Evolutionary conservation across 2,329 filamentous ascomycete species (phyloP).

Genomic region (Neopestalotiopsis rosae): DNA sequence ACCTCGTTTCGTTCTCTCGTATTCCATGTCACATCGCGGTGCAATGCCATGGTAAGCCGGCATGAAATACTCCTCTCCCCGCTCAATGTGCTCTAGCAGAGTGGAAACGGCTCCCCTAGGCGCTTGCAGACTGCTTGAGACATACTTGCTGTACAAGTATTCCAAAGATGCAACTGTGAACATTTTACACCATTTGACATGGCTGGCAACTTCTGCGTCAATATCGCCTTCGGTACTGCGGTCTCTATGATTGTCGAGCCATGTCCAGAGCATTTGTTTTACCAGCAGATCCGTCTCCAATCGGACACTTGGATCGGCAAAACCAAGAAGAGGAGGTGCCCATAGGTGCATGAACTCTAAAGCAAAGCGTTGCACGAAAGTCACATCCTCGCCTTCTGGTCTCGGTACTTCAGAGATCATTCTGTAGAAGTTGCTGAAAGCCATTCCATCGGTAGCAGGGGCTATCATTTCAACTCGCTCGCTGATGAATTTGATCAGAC

Average conservation of each 20-base stretch:
- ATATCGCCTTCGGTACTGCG: slow-evolving; percentile 34
- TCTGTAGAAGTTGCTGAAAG: slow-evolving; percentile 52
- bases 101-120: slow-evolving; percentile 46
- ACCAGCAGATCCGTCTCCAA: slow-evolving; percentile 50
- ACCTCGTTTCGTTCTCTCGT: slow-evolving; percentile 43
- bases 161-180: slow-evolving; percentile 52
- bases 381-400: slow-evolving; percentile 33
- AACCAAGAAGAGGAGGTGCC: slow-evolving; percentile 56
- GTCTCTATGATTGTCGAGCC: slow-evolving; percentile 35
- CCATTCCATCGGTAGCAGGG: slow-evolving; percentile 49
- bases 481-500: slow-evolving; percentile 49
- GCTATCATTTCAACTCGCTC: slow-evolving; percentile 50
- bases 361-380: slow-evolving; percentile 29
- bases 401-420: slow-evolving; percentile 39
- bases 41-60: slow-evolving; percentile 34
- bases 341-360: slow-evolving; percentile 48
- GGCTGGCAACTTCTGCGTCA: slow-evolving; percentile 34
- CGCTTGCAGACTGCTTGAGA: slow-evolving; percentile 47
- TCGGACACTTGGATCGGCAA: slow-evolving; percentile 49
- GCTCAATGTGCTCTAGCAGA: slow-evolving; percentile 48
- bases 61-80: slow-evolving; percentile 48
- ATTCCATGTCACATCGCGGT: slow-evolving; percentile 39
- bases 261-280: slow-evolving; percentile 46
- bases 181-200: slow-evolving; percentile 41
- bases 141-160: slow-evolving; percentile 53